Conservation (phyloP, 163 green algal species). For the Volvox carteri region DNA sequence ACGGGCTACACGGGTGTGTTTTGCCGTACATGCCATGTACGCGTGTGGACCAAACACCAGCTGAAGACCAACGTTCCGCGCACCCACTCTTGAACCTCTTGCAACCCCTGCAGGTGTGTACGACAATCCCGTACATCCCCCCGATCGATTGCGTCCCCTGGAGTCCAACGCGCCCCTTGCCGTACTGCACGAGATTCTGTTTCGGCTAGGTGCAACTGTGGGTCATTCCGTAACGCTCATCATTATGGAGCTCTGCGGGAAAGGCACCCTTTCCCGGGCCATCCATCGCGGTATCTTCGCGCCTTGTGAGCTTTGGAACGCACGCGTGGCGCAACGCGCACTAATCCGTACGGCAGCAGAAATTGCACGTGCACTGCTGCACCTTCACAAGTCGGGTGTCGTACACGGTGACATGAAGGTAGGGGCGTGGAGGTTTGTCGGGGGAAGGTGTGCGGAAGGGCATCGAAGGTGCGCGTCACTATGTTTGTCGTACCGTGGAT, state of each 20-base stretch:
- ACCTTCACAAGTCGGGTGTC: conserved; percentile 21
- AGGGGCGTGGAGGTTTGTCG: too few species aligned
- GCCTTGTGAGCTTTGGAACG: background rate
- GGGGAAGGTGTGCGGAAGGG: too few species aligned
- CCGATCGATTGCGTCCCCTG: conserved; percentile 8
- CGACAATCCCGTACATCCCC: too few species aligned
- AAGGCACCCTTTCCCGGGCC: conserved; percentile 10
- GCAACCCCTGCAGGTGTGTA: too few species aligned
- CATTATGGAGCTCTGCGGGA: conserved; percentile 37
- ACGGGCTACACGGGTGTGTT: too few species aligned
- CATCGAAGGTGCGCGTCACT: too few species aligned
- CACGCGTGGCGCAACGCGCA: conserved; percentile 1
- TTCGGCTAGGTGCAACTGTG: background rate
- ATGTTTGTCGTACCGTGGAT: too few species aligned
- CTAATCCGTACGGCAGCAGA: conserved; percentile 31
- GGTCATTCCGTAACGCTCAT: conserved; percentile 15
- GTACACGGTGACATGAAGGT: conserved; percentile 49
- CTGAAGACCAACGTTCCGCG: too few species aligned
- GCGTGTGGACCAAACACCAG: too few species aligned
- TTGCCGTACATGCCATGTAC: too few species aligned
- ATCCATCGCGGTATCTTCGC: conserved; percentile 18
- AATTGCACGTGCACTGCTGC: conserved; percentile 42
- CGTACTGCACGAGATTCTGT: conserved; percentile 32
- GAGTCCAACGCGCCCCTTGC: background rate
- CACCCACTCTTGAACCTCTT: too few species aligned